Conservation (phyloP, 805 yeast species). For the Lachancea lanzarotensis region DNA sequence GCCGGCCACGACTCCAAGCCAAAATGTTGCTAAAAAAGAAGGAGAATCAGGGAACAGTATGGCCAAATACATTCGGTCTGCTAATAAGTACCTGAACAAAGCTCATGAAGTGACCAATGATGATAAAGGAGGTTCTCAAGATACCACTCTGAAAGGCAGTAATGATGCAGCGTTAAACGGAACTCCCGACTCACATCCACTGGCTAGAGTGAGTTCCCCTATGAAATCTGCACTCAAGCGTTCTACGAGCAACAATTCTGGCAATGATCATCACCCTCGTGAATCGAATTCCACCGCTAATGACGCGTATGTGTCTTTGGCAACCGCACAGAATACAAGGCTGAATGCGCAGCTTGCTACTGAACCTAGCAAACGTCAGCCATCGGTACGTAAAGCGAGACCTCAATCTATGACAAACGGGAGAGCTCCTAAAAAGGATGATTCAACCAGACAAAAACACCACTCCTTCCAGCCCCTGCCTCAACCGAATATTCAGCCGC, state of each 20-base stretch:
- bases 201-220: slow-evolving; percentile 30
- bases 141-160: background rate
- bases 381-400: slow-evolving; percentile 13
- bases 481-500: slow-evolving; percentile 3
- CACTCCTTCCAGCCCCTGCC: slow-evolving; percentile 1
- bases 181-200: background rate
- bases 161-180: background rate
- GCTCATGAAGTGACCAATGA: background rate
- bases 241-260: slow-evolving; percentile 15
- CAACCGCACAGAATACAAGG: slow-evolving; percentile 77
- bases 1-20: background rate
- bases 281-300: slow-evolving; percentile 40
- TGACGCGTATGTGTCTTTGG: slow-evolving; percentile 56
- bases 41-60: slow-evolving; percentile 23
- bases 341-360: slow-evolving; percentile 55
- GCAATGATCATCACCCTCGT: slow-evolving; percentile 15
- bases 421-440: slow-evolving; percentile 1
- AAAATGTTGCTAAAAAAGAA: background rate
- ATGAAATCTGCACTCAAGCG: slow-evolving; percentile 40
- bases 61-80: slow-evolving; percentile 45
- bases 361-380: slow-evolving; percentile 16
- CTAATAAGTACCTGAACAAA: slow-evolving; percentile 25
- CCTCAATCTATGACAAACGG: slow-evolving; percentile 20
- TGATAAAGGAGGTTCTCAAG: background rate
- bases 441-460: slow-evolving; percentile 7